These are phyloP conservation scores for Xylariales sp. DNA, from an alignment of 2,329 filamentous ascomycete genomes.

Conservation along the genomic window DNA sequence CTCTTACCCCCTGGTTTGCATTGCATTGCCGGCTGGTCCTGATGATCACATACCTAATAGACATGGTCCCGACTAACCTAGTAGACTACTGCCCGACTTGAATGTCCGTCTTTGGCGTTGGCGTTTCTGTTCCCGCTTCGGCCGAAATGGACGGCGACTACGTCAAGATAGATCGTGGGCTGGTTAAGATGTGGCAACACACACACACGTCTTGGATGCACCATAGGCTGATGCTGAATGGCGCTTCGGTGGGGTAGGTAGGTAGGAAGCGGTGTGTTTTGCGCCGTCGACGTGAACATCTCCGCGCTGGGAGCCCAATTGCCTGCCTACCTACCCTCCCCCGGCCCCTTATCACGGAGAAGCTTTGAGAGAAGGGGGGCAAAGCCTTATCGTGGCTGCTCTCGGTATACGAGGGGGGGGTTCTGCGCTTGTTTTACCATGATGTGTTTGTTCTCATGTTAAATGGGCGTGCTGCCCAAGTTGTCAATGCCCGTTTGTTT, in stretches of 20 bases:
- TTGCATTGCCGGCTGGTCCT: background rate
- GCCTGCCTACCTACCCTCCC: background rate
- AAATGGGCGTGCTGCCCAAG: background rate
- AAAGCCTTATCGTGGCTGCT: background rate
- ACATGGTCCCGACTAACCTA: background rate
- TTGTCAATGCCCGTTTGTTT: background rate
- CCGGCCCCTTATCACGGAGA: background rate
- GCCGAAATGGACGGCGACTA: background rate
- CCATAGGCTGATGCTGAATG: too few species aligned
- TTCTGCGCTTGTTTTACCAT: background rate
- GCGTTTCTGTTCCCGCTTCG: background rate
- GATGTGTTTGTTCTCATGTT: too few species aligned
- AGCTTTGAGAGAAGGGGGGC: background rate
- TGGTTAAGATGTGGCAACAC: too few species aligned
- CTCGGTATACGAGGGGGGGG: background rate
- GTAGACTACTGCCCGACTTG: background rate
- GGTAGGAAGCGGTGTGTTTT: too few species aligned
- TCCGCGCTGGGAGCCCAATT: background rate
- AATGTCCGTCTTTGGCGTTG: background rate
- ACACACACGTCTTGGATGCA: too few species aligned
- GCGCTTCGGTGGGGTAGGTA: too few species aligned
- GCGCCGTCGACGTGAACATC: too few species aligned
- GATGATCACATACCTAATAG: background rate
- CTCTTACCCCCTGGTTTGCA: background rate
- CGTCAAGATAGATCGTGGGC: background rate